These are phyloP conservation scores for Globisporangium abappressorium DNA, from an alignment of 352 stramenopile species.

Conservation along the genomic window DNA sequence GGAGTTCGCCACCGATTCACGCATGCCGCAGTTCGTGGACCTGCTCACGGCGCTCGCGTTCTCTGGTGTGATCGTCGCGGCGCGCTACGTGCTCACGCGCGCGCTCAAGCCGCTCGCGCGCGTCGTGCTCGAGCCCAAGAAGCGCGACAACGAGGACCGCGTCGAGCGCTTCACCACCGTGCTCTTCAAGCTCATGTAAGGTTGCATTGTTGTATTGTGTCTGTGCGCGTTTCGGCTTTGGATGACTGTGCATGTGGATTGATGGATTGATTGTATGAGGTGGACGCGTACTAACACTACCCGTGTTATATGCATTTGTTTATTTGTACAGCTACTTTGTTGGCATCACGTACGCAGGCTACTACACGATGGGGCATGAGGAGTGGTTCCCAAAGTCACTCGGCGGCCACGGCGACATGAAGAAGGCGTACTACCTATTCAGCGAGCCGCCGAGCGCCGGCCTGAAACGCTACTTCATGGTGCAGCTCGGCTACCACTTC, in stretches of 20 bases:
- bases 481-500: slow-evolving; percentile 58
- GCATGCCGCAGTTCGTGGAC: slow-evolving; percentile 52
- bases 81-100: slow-evolving; percentile 34
- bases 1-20: slow-evolving; percentile 24
- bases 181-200: slow-evolving; percentile 69
- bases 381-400: slow-evolving; percentile 40
- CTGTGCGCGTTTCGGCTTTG: neutral
- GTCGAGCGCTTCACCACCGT: slow-evolving; percentile 67
- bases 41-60: slow-evolving; percentile 31
- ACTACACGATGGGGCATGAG: slow-evolving; percentile 40
- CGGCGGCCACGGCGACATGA: slow-evolving; percentile 32
- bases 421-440: slow-evolving; percentile 30
- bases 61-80: slow-evolving; percentile 35
- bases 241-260: too few relatives aligned
- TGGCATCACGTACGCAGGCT: slow-evolving; percentile 40
- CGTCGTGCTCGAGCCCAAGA: slow-evolving; percentile 45
- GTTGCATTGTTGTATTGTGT: slow-evolving; percentile 4
- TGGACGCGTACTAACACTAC: too few relatives aligned
- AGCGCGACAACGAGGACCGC: slow-evolving; percentile 48
- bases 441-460: slow-evolving; percentile 28
- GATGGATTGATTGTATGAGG: too few relatives aligned
- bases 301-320: too few relatives aligned
- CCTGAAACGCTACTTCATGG: slow-evolving; percentile 46
- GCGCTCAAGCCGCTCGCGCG: slow-evolving; percentile 43
- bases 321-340: slow-evolving; percentile 43